Evolutionary conservation across 805 yeast species (phyloP).

Genomic region (Metschnikowia chrysomelidarum): DNA sequence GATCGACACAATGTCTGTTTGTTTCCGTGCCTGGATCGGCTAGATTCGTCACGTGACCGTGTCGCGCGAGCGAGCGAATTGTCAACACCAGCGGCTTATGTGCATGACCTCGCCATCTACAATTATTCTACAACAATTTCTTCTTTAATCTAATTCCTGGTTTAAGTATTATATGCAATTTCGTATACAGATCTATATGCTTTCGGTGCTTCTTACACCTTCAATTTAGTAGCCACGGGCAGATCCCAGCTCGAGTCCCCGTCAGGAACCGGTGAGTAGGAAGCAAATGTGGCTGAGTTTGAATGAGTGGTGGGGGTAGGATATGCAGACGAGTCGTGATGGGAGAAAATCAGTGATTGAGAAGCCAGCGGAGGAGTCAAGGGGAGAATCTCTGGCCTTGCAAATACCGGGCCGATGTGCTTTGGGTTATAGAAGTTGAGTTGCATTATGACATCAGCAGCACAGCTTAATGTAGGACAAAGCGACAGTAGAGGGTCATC

Average conservation of each 20-base stretch:
- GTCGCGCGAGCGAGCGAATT: constrained; percentile 3
- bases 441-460: constrained; percentile 17
- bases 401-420: constrained; percentile 6
- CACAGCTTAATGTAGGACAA: constrained; percentile 14
- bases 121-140: too few species aligned
- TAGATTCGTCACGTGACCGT: constrained; percentile 9
- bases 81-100: too few species aligned
- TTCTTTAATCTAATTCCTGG: too few species aligned
- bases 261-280: constrained; percentile 16
- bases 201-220: too few species aligned
- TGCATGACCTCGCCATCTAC: too few species aligned
- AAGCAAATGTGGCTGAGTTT: constrained; percentile 12
- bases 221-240: constrained; percentile 17
- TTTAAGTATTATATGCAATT: too few species aligned
- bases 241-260: constrained; percentile 18
- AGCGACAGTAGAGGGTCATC: constrained; percentile 12
- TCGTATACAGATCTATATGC: too few species aligned
- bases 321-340: constrained; percentile 16
- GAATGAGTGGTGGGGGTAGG: constrained; percentile 17
- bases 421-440: constrained; percentile 6
- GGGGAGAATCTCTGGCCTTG: constrained; percentile 20
- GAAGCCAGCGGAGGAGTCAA: constrained; percentile 45
- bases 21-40: constrained; percentile 3
- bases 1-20: constrained; percentile 1
- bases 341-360: constrained; percentile 37